A percentile compares a stretch with the other conserved stretches of the same genome.
Conservation (phyloP, 192 early-diverging fungal species). For the Coemansia sp. region DNA sequence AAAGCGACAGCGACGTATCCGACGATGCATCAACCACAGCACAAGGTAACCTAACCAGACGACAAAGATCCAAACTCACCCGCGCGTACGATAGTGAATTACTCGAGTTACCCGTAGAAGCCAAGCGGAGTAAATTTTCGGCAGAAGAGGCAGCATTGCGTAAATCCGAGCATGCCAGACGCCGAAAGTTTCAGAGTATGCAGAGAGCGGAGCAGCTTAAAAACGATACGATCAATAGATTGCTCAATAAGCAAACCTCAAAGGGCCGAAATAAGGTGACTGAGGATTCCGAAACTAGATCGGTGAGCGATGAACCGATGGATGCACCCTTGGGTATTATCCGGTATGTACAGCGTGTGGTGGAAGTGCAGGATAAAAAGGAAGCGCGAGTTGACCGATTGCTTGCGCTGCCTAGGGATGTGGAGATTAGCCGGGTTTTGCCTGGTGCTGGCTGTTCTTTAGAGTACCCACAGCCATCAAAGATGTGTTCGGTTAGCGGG, state of each 20-base stretch:
- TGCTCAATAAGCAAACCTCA: constrained; percentile 75
- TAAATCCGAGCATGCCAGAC: constrained; percentile 69
- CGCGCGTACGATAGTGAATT: constrained; percentile 57
- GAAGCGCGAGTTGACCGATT: no score
- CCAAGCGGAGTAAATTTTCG: constrained; percentile 62
- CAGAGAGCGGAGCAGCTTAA: constrained; percentile 72
- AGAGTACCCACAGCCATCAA: constrained; percentile 48
- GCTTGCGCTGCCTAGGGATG: constrained; percentile 13
- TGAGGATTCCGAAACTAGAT: constrained; percentile 53
- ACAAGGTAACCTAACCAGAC: constrained; percentile 54
- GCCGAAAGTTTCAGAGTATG: constrained; percentile 73
- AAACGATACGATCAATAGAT: constrained; percentile 73
- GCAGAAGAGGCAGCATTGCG: constrained; percentile 67
- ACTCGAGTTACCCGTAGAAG: constrained; percentile 64
- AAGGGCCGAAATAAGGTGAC: constrained; percentile 63
- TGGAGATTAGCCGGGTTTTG: constrained; percentile 17
- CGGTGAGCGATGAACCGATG: constrained; percentile 32
- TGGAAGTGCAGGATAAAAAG: no score
- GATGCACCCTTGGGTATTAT: constrained; percentile 5
- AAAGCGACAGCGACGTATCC: not conserved
- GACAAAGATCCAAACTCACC: constrained; percentile 66
- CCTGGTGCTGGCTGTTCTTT: constrained; percentile 15
- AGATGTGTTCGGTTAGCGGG: constrained; percentile 48
- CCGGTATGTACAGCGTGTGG: constrained; percentile 30
- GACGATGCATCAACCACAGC: not conserved